phyloP scores from a whole-genome alignment of 257 asterid species.

The Solanum appendiculatum region DNA sequence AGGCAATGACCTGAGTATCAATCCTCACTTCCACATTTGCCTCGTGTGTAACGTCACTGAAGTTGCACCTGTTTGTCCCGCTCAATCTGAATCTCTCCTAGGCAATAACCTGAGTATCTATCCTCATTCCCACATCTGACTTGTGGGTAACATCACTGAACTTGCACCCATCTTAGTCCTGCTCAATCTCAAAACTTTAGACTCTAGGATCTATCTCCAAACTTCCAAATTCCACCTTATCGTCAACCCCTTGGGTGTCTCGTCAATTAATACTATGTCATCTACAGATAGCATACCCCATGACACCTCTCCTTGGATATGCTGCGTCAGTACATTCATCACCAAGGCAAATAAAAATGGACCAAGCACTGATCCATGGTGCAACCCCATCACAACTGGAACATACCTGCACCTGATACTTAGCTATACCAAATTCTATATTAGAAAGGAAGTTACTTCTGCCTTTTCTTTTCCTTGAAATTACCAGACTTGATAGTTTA shows the following conservation, averaged over 20 bases:
- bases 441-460: neutral
- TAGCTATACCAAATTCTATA: neutral
- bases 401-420: neutral
- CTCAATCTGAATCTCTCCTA: neutral
- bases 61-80: neutral
- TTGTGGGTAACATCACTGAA: neutral
- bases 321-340: neutral
- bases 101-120: neutral
- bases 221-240: neutral
- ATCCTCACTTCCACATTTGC: neutral
- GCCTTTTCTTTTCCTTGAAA: neutral
- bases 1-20: neutral
- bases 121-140: neutral
- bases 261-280: neutral
- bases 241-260: neutral
- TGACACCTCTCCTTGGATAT: neutral
- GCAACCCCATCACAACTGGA: neutral
- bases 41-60: neutral
- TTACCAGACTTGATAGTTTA: neutral
- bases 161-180: neutral
- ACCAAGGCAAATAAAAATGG: neutral
- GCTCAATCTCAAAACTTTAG: neutral
- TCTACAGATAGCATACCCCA: neutral
- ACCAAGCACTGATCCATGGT: neutral
- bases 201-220: neutral